Percentiles rank a stretch among this genome's conserved stretches.
phyloP scores from a whole-genome alignment of 177 flowering plant genomes.

The Telopea speciosissima region DNA sequence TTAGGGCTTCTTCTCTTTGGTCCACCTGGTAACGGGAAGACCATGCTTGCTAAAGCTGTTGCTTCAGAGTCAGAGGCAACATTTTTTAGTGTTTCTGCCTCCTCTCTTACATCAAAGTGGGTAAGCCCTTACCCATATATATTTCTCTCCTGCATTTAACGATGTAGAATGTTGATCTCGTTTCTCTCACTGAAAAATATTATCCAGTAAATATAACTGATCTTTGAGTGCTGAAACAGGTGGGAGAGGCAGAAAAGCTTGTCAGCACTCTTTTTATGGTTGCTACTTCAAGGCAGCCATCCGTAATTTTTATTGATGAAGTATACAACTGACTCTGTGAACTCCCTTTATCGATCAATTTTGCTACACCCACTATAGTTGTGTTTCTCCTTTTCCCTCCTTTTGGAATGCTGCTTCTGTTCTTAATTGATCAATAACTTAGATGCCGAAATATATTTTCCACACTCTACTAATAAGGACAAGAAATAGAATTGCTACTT shows the following conservation, averaged over 20 bases:
- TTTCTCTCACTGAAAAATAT: not conserved
- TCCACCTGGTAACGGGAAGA: conserved; percentile 99
- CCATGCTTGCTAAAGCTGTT: conserved; percentile 99
- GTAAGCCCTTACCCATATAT: conserved; percentile 35
- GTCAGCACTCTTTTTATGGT: conserved; percentile 91
- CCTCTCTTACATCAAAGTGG: conserved; percentile 98
- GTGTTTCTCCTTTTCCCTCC: not conserved
- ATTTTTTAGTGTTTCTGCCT: conserved; percentile 93
- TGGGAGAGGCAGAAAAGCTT: conserved; percentile 98
- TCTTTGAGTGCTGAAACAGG: conserved; percentile 37
- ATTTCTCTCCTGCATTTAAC: not conserved
- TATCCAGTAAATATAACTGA: not conserved
- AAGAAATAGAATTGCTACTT: not conserved
- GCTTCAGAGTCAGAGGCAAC: conserved; percentile 97
- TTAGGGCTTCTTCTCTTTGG: conserved; percentile 97
- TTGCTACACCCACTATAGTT: not conserved
- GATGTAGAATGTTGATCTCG: not conserved
- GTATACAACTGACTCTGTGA: conserved; percentile 36
- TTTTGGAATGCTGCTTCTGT: not conserved
- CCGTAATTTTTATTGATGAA: conserved; percentile 97
- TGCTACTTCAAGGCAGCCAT: conserved; percentile 89
- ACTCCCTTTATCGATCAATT: not conserved
- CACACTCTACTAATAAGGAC: not conserved
- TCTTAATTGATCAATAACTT: not conserved
- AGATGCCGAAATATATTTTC: not conserved